These are phyloP conservation scores for Carpinus fangiana DNA, from an alignment of 306 rosid genomes.

Conservation along the genomic window DNA sequence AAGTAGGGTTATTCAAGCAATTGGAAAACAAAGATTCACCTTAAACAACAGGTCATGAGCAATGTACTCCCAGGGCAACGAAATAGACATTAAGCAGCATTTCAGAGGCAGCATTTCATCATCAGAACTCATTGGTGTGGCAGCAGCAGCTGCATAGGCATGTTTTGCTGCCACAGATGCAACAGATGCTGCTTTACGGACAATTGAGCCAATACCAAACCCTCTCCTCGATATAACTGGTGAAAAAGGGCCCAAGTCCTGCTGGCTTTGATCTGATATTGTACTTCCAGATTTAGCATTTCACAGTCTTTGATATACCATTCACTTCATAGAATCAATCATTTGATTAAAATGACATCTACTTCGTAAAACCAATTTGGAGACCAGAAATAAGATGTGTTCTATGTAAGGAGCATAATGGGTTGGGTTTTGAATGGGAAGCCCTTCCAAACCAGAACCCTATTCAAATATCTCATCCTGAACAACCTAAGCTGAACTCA, in stretches of 20 bases:
- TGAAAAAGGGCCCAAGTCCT: conserved; percentile 73
- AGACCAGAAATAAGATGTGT: conserved; percentile 3
- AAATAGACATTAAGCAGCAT: conserved; percentile 92
- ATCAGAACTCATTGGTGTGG: conserved; percentile 55
- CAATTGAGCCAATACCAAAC: conserved; percentile 74
- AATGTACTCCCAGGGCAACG: conserved; percentile 96
- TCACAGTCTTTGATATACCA: conserved; percentile 23
- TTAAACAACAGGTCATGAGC: conserved; percentile 90
- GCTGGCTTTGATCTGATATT: conserved; percentile 86
- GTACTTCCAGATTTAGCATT: conserved; percentile 37
- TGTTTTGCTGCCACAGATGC: conserved; percentile 90
- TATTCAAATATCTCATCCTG: background rate
- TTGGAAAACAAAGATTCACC: conserved; percentile 45
- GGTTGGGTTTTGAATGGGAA: background rate
- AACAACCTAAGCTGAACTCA: background rate
- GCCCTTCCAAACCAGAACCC: background rate
- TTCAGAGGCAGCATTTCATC: conserved; percentile 87
- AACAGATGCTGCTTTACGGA: conserved; percentile 82
- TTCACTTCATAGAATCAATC: conserved; percentile 20
- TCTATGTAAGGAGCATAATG: background rate
- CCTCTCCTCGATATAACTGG: conserved; percentile 81
- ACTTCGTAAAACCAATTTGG: background rate
- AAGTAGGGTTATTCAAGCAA: background rate
- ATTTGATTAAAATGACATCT: background rate
- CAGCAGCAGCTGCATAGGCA: conserved; percentile 86